Evolutionary conservation across 352 stramenopile species (phyloP).

Genomic region (Pilasporangium apinafurcum): DNA sequence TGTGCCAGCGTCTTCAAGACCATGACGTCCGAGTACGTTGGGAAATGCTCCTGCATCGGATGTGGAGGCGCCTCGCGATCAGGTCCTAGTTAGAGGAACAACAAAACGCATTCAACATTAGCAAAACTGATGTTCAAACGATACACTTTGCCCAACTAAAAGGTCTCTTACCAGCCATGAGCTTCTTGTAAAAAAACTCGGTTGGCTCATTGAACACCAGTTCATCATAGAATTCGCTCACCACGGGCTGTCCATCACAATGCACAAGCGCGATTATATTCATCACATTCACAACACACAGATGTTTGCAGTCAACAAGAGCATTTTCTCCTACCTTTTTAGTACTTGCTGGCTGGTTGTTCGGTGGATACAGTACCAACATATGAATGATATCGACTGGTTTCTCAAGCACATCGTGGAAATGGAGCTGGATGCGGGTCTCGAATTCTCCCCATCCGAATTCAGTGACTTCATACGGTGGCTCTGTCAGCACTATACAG

Average conservation of each 20-base stretch:
- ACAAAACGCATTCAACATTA: too few relatives aligned
- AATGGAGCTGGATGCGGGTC: slow-evolving; percentile 94
- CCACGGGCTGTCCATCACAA: slow-evolving; percentile 76
- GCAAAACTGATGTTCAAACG: background rate
- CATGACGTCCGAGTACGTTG: slow-evolving; percentile 84
- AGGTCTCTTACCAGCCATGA: slow-evolving; percentile 63
- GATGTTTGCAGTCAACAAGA: background rate
- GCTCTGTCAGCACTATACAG: slow-evolving; percentile 85
- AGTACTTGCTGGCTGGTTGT: slow-evolving; percentile 81
- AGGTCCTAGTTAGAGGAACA: slow-evolving; percentile 23
- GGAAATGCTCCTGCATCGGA: slow-evolving; percentile 79
- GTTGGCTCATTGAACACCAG: slow-evolving; percentile 97
- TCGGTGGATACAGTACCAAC: slow-evolving; percentile 77
- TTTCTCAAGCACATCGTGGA: slow-evolving; percentile 91
- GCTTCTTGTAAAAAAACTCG: slow-evolving; percentile 93
- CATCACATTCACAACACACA: background rate
- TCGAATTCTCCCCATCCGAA: slow-evolving; percentile 98
- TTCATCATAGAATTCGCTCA: slow-evolving; percentile 97
- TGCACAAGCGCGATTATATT: background rate
- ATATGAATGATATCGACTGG: slow-evolving; percentile 89
- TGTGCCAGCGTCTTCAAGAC: slow-evolving; percentile 81
- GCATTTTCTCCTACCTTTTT: slow-evolving; percentile 62
- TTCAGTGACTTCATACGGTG: slow-evolving; percentile 96
- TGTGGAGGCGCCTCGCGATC: slow-evolving; percentile 62
- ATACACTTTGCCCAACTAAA: too few relatives aligned